phyloP scores from a whole-genome alignment of 140 eudicot genomes.

The Ambrosia hybrid region DNA sequence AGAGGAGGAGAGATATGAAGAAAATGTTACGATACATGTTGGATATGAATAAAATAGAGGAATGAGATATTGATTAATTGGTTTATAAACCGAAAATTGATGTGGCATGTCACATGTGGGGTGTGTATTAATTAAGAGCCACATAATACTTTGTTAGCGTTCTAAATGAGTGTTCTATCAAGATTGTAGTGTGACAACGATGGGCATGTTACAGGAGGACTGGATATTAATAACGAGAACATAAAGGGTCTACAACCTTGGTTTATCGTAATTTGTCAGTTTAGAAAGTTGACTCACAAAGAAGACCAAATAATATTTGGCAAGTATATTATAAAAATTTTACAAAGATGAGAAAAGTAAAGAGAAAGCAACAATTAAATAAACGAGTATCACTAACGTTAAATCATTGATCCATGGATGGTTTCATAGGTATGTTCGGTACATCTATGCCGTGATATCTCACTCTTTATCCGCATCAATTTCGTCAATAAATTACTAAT shows the following conservation, averaged over 20 bases:
- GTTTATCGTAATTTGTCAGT: background rate
- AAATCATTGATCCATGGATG: no score
- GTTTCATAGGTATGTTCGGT: no score
- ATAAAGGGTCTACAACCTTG: background rate
- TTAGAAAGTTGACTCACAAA: no score
- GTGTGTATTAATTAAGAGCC: background rate
- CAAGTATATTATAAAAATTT: no score
- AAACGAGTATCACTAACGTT: no score
- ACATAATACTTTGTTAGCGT: background rate
- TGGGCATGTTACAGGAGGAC: background rate
- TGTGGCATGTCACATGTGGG: background rate
- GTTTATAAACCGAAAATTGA: conserved; percentile 1
- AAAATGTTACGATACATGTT: conserved; percentile 43
- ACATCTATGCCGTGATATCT: no score
- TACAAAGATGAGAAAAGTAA: no score
- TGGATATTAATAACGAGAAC: background rate
- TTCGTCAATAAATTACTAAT: no score
- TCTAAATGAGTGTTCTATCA: background rate
- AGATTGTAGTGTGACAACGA: background rate
- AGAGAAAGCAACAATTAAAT: no score
- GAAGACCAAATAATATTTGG: no score
- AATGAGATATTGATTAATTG: background rate
- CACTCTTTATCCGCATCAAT: no score
- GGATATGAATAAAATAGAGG: conserved; percentile 8
- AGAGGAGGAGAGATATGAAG: conserved; percentile 28